Evolutionary conservation across 352 stramenopile species (phyloP).

Genomic region (Phytophthora nicotianae): DNA sequence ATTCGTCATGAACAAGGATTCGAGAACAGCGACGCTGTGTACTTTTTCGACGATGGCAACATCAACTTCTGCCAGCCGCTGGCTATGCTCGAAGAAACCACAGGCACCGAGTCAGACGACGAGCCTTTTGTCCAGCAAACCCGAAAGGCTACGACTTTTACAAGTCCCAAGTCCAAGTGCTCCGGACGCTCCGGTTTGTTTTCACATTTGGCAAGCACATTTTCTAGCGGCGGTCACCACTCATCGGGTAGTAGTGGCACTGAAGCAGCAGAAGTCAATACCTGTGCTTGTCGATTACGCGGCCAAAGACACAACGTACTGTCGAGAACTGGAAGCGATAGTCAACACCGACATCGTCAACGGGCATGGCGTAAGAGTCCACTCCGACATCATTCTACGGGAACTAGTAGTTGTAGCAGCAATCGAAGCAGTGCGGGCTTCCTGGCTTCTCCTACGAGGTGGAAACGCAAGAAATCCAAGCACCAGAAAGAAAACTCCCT

Average conservation of each 20-base stretch:
- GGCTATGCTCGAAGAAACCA: constrained; percentile 43
- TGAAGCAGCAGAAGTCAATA: not conserved
- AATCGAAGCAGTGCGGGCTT: constrained; percentile 8
- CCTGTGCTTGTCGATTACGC: constrained; percentile 31
- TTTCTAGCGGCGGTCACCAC: constrained; percentile 22
- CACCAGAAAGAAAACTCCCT: constrained; percentile 16
- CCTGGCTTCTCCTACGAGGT: constrained; percentile 17
- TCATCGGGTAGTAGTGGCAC: constrained; percentile 7
- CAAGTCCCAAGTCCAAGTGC: constrained; percentile 19
- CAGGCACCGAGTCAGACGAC: constrained; percentile 31
- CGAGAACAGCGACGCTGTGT: constrained; percentile 36
- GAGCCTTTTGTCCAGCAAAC: constrained; percentile 11
- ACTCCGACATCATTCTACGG: constrained; percentile 6
- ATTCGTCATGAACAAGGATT: constrained; percentile 44
- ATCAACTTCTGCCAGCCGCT: constrained; percentile 49
- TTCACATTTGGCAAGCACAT: constrained; percentile 35
- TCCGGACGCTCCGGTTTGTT: constrained; percentile 23
- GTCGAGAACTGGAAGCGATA: constrained; percentile 7
- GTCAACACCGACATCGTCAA: constrained; percentile 6
- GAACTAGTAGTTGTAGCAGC: constrained; percentile 27
- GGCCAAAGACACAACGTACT: constrained; percentile 18
- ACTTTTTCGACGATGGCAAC: constrained; percentile 62
- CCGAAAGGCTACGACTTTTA: not conserved
- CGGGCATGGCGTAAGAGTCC: constrained; percentile 11
- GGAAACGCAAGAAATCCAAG: constrained; percentile 21